Conservation (phyloP, 352 stramenopile genomes). For the Phytophthora tentaculata region DNA sequence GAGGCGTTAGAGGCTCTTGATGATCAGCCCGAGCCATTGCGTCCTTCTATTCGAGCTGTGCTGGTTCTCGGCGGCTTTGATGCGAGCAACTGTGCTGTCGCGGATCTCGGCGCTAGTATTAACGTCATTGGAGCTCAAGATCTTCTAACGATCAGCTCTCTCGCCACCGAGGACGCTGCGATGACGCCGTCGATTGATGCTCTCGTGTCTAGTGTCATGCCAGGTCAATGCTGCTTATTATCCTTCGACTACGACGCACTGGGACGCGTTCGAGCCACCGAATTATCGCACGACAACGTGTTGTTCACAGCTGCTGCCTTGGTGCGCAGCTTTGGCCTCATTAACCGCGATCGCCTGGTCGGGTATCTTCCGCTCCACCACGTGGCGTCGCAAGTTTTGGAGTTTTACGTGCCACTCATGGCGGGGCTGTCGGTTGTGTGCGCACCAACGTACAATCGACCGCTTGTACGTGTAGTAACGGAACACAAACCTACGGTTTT, state of each 20-base stretch:
- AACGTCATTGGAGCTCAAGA: conserved; percentile 58
- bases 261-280: conserved; percentile 53
- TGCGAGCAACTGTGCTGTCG: conserved; percentile 21
- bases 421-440: conserved; percentile 70
- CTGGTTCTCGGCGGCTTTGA: conserved; percentile 43
- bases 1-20: conserved; percentile 34
- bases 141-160: conserved; percentile 36
- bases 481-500: conserved; percentile 71
- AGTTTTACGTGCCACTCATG: conserved; percentile 76
- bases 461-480: conserved; percentile 63
- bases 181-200: conserved; percentile 39
- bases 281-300: conserved; percentile 85
- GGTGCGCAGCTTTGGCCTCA: conserved; percentile 62
- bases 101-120: conserved; percentile 40
- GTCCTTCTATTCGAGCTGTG: conserved; percentile 47
- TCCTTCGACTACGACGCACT: conserved; percentile 69
- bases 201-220: conserved; percentile 35
- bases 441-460: conserved; percentile 48
- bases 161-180: conserved; percentile 20
- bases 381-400: conserved; percentile 71
- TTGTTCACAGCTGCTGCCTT: conserved; percentile 80
- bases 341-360: conserved; percentile 56
- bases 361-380: conserved; percentile 78
- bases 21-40: conserved; percentile 27
- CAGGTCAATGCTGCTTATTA: conserved; percentile 59